Evolutionary conservation across 2,329 filamentous ascomycete species (phyloP), one percentile per base, ranked within the genome.

Genomic region (Phaeosphaeria sp.): DNA sequence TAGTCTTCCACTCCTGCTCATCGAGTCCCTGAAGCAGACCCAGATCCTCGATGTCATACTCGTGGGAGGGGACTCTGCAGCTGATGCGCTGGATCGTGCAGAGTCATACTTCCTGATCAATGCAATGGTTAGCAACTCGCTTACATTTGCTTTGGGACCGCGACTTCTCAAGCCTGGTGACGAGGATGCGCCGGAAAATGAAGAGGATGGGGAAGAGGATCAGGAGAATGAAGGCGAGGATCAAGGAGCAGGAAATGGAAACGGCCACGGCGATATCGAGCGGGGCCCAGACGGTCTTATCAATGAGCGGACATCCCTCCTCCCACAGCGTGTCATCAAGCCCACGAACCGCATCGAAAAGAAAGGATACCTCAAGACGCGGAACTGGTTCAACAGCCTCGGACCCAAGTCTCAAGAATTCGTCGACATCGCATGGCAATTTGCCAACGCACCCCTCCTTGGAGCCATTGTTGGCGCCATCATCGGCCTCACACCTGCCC

Each of bases 41-140:
- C 86, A 85, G 1, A 84, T 89, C 23, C 76, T 90, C 6, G 72
- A 80, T 22, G 71, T 79, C 1, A 69, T 80, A 46, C 77, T 89
- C 18, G 71, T 81, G 58, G 60, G 74, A 58, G 63, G 81, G 64
- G 78, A 83, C 62, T 71, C 78, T 1, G 72, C 77, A 1, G 64
- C 74, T 1, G 77, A 78, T 2, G 85, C 85, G 0, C 77, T 89
- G 13, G 81, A 84, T 52, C 79, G 87, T 10, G 87, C 87, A 6
- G 86, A 89, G 68, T 85, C 84, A 15, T 90, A 89, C 71, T 89
- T 90, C 66, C 75, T 90, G 3, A 83, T 90, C 57, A 89, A 87
- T 62, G 83, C 87, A 3, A 89, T 88, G 54, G 79, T 90, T 10
- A 83, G 82, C 43, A 89, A 87, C 66, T 85, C 83, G 52, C 74